These are phyloP conservation scores for Brettanomyces bruxellensis DNA, from an alignment of 805 yeast species.

Conservation along the genomic window DNA sequence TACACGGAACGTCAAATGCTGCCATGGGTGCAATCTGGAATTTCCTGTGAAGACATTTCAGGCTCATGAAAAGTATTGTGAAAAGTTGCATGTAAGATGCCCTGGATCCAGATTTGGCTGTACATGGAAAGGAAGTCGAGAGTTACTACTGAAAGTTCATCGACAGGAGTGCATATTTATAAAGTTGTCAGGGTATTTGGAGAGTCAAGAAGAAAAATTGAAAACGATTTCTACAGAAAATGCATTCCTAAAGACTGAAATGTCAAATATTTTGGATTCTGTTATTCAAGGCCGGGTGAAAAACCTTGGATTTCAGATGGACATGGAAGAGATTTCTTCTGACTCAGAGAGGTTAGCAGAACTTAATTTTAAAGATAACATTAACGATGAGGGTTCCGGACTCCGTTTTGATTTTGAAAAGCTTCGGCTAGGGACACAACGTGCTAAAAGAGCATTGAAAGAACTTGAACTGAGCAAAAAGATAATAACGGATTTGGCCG, in stretches of 20 bases:
- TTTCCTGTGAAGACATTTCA: slow-evolving; percentile 29
- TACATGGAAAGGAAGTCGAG: slow-evolving; percentile 32
- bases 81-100: slow-evolving; percentile 31
- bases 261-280: slow-evolving; percentile 36
- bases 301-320: slow-evolving; percentile 38
- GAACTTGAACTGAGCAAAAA: slow-evolving; percentile 20
- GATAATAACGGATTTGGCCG: slow-evolving; percentile 13
- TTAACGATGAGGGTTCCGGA: background rate
- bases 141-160: slow-evolving; percentile 21
- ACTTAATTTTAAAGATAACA: too few relatives aligned
- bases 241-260: slow-evolving; percentile 30
- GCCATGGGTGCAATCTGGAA: slow-evolving; percentile 34
- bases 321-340: slow-evolving; percentile 34
- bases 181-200: slow-evolving; percentile 20
- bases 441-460: slow-evolving; percentile 13
- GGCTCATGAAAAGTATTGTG: slow-evolving; percentile 35
- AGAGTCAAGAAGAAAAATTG: slow-evolving; percentile 21
- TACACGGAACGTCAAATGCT: slow-evolving; percentile 27
- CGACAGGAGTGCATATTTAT: slow-evolving; percentile 19
- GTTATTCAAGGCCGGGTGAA: slow-evolving; percentile 41
- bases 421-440: slow-evolving; percentile 33
- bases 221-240: slow-evolving; percentile 28
- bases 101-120: slow-evolving; percentile 43
- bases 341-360: background rate
- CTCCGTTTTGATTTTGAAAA: slow-evolving; percentile 33